phyloP scores from a whole-genome alignment of 73 alveolate species.

The Effrenium voratum region DNA sequence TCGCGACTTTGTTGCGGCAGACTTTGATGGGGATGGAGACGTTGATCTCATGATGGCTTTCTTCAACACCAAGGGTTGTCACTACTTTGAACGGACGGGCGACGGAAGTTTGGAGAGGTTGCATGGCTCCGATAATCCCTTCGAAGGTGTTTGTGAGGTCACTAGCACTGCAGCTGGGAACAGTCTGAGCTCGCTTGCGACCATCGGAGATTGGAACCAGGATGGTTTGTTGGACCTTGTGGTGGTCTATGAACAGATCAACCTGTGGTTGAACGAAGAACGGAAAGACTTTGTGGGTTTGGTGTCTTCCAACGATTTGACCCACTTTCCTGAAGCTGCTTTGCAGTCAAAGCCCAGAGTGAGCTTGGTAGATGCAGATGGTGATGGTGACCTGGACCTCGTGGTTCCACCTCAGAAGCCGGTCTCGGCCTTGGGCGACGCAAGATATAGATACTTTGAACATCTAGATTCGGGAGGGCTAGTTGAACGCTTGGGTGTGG shows the following conservation, averaged over 20 bases:
- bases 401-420: slow-evolving; percentile 13
- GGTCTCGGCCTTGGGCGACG: neutral
- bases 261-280: neutral
- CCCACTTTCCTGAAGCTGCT: neutral
- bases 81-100: slow-evolving; percentile 20
- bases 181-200: neutral
- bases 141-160: neutral
- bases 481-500: neutral
- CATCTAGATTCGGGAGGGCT: neutral
- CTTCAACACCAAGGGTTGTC: neutral
- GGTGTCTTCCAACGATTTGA: neutral
- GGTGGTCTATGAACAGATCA: slow-evolving; percentile 8
- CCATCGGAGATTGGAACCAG: slow-evolving; percentile 35
- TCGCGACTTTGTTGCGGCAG: slow-evolving; percentile 10
- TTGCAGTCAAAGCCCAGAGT: neutral
- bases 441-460: neutral
- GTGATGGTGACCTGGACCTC: slow-evolving; percentile 25
- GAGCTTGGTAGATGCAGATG: slow-evolving; percentile 23
- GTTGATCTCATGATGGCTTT: neutral
- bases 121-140: neutral
- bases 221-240: slow-evolving; percentile 2
- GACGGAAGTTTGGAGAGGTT: neutral
- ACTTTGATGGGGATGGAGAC: slow-evolving; percentile 47
- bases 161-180: neutral
- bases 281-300: neutral